Conservation (phyloP, 2,329 filamentous ascomycete species). For the Hymenoscyphus occultus region DNA sequence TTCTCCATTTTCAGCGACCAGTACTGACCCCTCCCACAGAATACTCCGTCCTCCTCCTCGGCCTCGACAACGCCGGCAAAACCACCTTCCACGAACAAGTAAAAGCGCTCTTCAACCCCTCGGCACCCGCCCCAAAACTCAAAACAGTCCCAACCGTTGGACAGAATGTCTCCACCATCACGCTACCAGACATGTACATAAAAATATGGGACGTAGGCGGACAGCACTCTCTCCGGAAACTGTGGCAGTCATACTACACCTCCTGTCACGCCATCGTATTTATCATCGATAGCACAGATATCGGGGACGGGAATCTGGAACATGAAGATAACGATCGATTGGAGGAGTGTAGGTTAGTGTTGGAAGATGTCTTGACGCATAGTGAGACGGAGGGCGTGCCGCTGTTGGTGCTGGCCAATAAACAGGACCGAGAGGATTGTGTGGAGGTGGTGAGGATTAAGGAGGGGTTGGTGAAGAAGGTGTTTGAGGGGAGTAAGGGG, state of each 20-base stretch:
- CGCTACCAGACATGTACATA: conserved; percentile 90
- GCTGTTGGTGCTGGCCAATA: conserved; percentile 89
- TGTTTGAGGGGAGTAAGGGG: conserved; percentile 92
- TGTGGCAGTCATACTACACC: conserved; percentile 96
- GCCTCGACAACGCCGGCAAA: conserved; percentile 97
- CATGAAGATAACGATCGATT: conserved; percentile 56
- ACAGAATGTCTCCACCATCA: conserved; percentile 91
- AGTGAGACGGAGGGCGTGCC: conserved; percentile 89
- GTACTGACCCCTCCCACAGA: conserved; percentile 50
- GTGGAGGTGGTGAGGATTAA: conserved; percentile 97
- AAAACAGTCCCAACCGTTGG: conserved; percentile 96
- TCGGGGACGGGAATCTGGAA: conserved; percentile 65
- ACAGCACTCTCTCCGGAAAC: conserved; percentile 79
- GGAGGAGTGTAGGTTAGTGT: conserved; percentile 83
- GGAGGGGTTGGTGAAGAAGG: conserved; percentile 90
- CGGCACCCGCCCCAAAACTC: conserved; percentile 59
- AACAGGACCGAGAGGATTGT: conserved; percentile 96
- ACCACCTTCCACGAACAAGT: conserved; percentile 97
- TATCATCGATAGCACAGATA: conserved; percentile 92
- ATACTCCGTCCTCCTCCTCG: conserved; percentile 95
- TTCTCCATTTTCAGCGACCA: not conserved
- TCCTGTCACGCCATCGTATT: conserved; percentile 97
- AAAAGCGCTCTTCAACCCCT: conserved; percentile 76
- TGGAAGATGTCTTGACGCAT: conserved; percentile 86
- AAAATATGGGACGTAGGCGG: conserved; percentile 99